Conservation (phyloP, 2,329 filamentous ascomycete genomes). For the Trichoderma breve region DNA sequence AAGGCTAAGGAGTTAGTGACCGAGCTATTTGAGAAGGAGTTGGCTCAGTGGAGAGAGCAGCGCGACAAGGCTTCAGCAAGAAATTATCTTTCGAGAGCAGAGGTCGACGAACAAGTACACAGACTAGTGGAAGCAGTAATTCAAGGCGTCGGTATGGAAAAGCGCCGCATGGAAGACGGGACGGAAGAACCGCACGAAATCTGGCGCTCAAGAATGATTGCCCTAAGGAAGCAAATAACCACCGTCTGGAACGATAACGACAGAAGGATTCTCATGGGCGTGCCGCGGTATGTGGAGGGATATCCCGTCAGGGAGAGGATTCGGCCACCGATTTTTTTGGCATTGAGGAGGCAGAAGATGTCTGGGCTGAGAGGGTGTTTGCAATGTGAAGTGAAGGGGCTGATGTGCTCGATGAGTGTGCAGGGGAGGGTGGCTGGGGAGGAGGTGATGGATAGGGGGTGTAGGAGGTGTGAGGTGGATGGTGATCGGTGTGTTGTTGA, state of each 20-base stretch:
- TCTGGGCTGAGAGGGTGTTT: conserved; percentile 24
- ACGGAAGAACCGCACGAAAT: neutral
- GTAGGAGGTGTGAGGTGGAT: conserved; percentile 27
- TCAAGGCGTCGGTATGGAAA: neutral
- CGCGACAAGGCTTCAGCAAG: neutral
- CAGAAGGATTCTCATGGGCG: neutral
- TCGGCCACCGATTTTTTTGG: conserved; percentile 23
- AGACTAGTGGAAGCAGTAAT: conserved; percentile 1
- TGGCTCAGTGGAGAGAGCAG: neutral
- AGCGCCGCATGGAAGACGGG: neutral
- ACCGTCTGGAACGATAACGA: conserved; percentile 21
- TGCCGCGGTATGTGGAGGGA: conserved; percentile 31
- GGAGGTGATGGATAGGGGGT: conserved; percentile 35
- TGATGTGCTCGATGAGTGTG: conserved; percentile 28
- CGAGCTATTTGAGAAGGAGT: neutral
- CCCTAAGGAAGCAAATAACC: neutral
- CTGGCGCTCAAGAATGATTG: neutral
- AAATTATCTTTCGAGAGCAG: neutral
- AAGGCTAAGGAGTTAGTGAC: neutral
- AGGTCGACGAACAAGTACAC: conserved; percentile 3
- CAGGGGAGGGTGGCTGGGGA: conserved; percentile 27
- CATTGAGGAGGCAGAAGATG: neutral
- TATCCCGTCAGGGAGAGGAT: conserved; percentile 26
- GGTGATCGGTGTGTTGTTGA: conserved; percentile 28
- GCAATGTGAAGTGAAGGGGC: conserved; percentile 25